These are phyloP conservation scores for Plasmopara halstedii DNA, from an alignment of 352 stramenopile species.

Conservation along the genomic window DNA sequence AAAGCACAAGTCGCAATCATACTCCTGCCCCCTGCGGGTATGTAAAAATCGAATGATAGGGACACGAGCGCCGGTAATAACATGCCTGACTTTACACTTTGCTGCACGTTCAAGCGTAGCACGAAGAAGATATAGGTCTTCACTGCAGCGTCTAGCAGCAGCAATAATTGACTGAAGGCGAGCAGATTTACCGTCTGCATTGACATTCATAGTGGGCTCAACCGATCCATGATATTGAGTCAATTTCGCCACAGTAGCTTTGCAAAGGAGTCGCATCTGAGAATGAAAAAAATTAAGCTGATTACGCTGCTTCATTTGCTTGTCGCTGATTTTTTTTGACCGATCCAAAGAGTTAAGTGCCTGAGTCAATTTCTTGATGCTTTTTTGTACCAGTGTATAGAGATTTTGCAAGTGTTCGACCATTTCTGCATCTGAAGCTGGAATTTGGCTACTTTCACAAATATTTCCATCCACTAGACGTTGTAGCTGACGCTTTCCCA, in stretches of 20 bases:
- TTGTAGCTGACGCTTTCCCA: slow-evolving; percentile 35
- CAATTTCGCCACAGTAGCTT: slow-evolving; percentile 27
- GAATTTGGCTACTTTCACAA: slow-evolving; percentile 5
- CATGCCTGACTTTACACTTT: slow-evolving; percentile 47
- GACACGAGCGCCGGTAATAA: slow-evolving; percentile 67
- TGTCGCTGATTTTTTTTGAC: slow-evolving; percentile 23
- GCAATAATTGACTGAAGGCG: slow-evolving; percentile 33
- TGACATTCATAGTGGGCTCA: slow-evolving; percentile 3
- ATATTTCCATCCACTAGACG: slow-evolving; percentile 29
- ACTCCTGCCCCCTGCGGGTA: slow-evolving; percentile 22
- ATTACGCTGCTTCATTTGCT: slow-evolving; percentile 21
- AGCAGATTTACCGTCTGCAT: slow-evolving; percentile 10
- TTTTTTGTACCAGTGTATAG: slow-evolving; percentile 36
- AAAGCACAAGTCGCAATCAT: slow-evolving; percentile 82
- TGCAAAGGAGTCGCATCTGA: slow-evolving; percentile 26
- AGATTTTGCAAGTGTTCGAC: slow-evolving; percentile 33
- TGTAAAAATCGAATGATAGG: slow-evolving; percentile 79
- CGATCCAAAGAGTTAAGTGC: slow-evolving; percentile 27
- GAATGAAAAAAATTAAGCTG: slow-evolving; percentile 41
- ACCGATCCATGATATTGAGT: slow-evolving; percentile 2
- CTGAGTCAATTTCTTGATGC: slow-evolving; percentile 36
- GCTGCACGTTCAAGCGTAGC: slow-evolving; percentile 33
- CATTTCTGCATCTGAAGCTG: slow-evolving; percentile 5
- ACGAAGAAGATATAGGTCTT: slow-evolving; percentile 47
- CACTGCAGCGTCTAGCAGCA: slow-evolving; percentile 26